phyloP scores from a whole-genome alignment of 495 filamentous ascomycete genomes.

The Xylaria sp. region DNA sequence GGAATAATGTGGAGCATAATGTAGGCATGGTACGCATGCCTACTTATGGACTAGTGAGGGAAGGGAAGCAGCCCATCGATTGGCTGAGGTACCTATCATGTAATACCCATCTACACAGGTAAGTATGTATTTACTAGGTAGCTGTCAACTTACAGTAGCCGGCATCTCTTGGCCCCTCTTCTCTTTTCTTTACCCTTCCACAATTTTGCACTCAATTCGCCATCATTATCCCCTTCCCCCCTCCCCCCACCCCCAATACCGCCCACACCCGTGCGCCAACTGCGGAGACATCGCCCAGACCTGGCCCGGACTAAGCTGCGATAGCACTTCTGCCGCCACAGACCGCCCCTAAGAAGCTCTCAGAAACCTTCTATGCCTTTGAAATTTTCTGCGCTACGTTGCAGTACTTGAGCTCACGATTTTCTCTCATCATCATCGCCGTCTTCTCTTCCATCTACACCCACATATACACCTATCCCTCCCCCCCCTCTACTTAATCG shows the following conservation, averaged over 20 bases:
- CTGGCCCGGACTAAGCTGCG: background rate
- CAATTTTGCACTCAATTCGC: conserved; percentile 6
- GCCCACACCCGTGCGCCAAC: background rate
- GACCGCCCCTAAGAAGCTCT: conserved; percentile 45
- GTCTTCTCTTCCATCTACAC: conserved; percentile 40
- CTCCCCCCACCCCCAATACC: no score
- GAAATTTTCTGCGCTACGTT: conserved; percentile 34
- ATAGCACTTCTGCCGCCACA: conserved; percentile 34
- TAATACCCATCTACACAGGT: background rate
- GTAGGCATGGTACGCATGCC: no score
- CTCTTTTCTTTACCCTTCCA: background rate
- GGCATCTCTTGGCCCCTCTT: background rate
- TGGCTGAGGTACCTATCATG: background rate
- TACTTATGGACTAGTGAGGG: no score
- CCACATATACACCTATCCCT: conserved; percentile 34
- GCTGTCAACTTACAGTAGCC: background rate
- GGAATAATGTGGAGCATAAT: no score
- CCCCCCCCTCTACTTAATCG: conserved; percentile 38
- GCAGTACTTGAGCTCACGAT: conserved; percentile 27
- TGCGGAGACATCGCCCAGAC: conserved; percentile 10
- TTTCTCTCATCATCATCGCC: conserved; percentile 30
- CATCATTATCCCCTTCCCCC: background rate
- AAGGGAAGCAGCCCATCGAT: no score
- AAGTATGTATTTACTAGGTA: no score
- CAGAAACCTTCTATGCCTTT: conserved; percentile 39